A percentile compares a stretch with the other conserved stretches of the same genome.
These are phyloP conservation scores for Geopyxis carbonaria DNA, from an alignment of 495 filamentous ascomycete species.

Conservation along the genomic window DNA sequence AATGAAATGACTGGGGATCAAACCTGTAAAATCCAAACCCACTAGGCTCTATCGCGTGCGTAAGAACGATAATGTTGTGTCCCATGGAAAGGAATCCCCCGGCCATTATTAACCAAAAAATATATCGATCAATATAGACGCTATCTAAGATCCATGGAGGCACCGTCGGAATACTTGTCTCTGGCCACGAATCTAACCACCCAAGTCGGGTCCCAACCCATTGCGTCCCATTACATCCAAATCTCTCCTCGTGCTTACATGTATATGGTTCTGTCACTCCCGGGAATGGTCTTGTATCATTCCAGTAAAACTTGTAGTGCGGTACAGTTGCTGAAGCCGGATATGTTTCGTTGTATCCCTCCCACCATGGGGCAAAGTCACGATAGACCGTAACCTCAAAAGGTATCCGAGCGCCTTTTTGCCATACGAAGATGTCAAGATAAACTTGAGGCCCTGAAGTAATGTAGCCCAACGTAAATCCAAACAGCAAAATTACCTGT, in stretches of 20 bases:
- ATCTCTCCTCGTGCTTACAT: not conserved
- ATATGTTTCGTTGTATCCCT: not conserved
- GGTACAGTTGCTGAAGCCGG: not conserved
- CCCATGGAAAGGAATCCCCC: not conserved
- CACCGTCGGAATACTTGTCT: no score
- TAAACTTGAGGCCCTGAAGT: slow-evolving; percentile 1
- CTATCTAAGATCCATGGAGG: not conserved
- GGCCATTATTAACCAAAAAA: slow-evolving; percentile 1
- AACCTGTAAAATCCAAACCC: slow-evolving; percentile 6
- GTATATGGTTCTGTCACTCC: slow-evolving; percentile 3
- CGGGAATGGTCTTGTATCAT: not conserved
- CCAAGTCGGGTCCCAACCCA: slow-evolving; percentile 2
- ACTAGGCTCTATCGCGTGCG: slow-evolving; percentile 4
- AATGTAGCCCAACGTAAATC: not conserved
- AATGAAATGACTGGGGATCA: no score
- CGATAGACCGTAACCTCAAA: slow-evolving; percentile 1
- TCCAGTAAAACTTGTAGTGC: not conserved
- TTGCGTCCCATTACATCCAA: slow-evolving; percentile 1
- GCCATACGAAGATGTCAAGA: slow-evolving; percentile 7
- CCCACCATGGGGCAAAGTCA: not conserved
- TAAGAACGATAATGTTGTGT: slow-evolving; percentile 1
- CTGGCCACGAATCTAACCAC: slow-evolving; percentile 7
- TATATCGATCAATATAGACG: slow-evolving; percentile 5
- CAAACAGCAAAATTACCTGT: not conserved
- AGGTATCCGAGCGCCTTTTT: not conserved